Evolutionary conservation across 768 basidiomycete genomes (phyloP).

Genomic region (Pulveroboletus sp.): DNA sequence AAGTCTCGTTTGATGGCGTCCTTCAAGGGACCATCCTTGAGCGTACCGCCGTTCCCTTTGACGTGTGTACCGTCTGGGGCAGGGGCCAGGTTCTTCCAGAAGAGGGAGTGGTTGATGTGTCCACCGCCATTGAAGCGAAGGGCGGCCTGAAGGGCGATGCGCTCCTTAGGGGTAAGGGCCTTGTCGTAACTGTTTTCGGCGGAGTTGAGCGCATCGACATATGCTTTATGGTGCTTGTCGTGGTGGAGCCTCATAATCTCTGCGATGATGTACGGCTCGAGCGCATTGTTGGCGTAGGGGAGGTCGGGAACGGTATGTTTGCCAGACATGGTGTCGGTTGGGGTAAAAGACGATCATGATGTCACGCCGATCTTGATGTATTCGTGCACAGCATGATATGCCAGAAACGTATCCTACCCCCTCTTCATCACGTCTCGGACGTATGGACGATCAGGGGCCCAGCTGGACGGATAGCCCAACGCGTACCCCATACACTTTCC

Average conservation of each 20-base stretch:
- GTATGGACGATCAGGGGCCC: slow-evolving; percentile 21
- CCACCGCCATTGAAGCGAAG: slow-evolving; percentile 27
- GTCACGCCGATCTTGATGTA: not conserved
- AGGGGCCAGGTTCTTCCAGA: slow-evolving; percentile 94
- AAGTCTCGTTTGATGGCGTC: slow-evolving; percentile 60
- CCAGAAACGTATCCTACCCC: slow-evolving; percentile 5
- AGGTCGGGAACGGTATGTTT: slow-evolving; percentile 64
- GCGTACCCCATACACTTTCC: slow-evolving; percentile 31
- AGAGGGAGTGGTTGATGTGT: slow-evolving; percentile 95
- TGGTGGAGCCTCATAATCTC: slow-evolving; percentile 96
- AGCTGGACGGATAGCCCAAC: slow-evolving; percentile 30
- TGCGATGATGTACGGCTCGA: slow-evolving; percentile 87
- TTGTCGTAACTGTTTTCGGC: slow-evolving; percentile 78
- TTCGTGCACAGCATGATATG: slow-evolving; percentile 21
- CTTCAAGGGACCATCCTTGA: slow-evolving; percentile 67
- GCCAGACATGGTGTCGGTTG: slow-evolving; percentile 35
- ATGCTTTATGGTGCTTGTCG: slow-evolving; percentile 93
- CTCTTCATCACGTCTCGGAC: slow-evolving; percentile 27
- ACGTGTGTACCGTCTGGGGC: slow-evolving; percentile 39
- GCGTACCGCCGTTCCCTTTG: slow-evolving; percentile 60
- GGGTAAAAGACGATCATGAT: not conserved
- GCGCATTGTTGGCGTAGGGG: slow-evolving; percentile 81
- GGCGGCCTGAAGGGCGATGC: slow-evolving; percentile 26
- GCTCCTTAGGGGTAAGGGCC: slow-evolving; percentile 57
- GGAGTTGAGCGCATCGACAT: slow-evolving; percentile 66